A percentile compares a stretch with the other conserved stretches of the same genome.
These are phyloP conservation scores for Verticillium dahliae DNA, from an alignment of 2,329 filamentous ascomycete species.

Conservation along the genomic window DNA sequence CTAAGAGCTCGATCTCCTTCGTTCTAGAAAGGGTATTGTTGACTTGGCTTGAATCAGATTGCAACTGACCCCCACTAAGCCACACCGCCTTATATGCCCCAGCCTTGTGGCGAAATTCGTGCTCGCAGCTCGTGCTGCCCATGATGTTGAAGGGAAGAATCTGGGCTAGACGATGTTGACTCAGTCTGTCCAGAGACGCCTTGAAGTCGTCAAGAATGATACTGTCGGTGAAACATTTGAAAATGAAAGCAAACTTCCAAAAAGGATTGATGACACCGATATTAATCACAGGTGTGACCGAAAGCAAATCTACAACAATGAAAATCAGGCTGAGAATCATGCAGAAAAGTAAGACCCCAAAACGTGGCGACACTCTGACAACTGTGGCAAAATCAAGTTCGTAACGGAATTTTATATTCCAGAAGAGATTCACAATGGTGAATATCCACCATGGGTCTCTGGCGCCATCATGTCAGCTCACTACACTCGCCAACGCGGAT, in stretches of 20 bases:
- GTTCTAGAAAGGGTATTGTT: neutral
- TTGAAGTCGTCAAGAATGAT: constrained; percentile 66
- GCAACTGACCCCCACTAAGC: neutral
- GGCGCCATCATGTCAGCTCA: no score
- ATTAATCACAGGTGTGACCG: constrained; percentile 45
- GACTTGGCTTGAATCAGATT: neutral
- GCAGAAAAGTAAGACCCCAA: constrained; percentile 53
- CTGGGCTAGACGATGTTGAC: constrained; percentile 2
- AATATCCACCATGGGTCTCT: constrained; percentile 65
- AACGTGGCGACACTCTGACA: constrained; percentile 54
- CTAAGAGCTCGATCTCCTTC: constrained; percentile 13
- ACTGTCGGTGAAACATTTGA: constrained; percentile 59
- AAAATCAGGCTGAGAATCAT: constrained; percentile 57
- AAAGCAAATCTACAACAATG: constrained; percentile 53
- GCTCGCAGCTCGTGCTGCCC: constrained; percentile 9
- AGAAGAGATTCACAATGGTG: constrained; percentile 52
- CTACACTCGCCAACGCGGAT: no score
- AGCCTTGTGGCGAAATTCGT: constrained; percentile 19
- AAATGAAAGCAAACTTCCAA: constrained; percentile 56
- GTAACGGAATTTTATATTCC: constrained; percentile 57
- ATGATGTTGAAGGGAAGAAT: constrained; percentile 5
- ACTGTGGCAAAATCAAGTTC: constrained; percentile 51
- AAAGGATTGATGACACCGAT: constrained; percentile 51
- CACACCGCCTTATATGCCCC: constrained; percentile 15
- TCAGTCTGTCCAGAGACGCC: constrained; percentile 37